Base-by-base conservation (phyloP, 257 asterid genomes). In the Scutellaria baicalensis region DNA sequence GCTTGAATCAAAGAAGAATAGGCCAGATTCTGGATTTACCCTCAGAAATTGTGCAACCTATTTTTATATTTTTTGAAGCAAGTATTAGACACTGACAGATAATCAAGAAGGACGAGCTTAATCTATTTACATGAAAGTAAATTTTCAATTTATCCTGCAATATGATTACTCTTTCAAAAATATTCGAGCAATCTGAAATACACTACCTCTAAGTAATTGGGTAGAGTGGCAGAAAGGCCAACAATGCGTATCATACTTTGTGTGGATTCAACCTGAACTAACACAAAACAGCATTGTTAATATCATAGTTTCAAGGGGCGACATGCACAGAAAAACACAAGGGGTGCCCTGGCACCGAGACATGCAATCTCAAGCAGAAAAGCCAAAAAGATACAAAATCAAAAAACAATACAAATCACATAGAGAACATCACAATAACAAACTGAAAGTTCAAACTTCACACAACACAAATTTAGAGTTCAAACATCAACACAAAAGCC, bases 241-340 rank as follows among this genome's bases (percentile, higher is more conserved):
- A 93, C 99, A 31, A 93, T 91, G 60, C 99, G 97, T 38, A 93
- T 93, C 99, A 93, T 93, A 77, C 95, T 87, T 79, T 93, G 99
- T n/a, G 97, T 84, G 68, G 96, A 89, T 80, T 93, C 99, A 55
- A 93, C 99, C 99, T 91, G 96, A 62, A 73, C 59, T 76, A 74
- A 74, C 68, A 70, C 66, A 55, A 68, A 74, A 72, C 39, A 68
- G 36, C 45, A 62, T 39, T 57, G 43, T 64, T 70, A 38, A 74
- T 57, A 39, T 33, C 14, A 54, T 45, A 59, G 68, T 36, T 7
- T 36, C 16, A 4, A 60, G n/a, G 23, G 11, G 17, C n/a, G 21
- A 52, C 5, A 27, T 4, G 33, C 27, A 5, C 33, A 27, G 5
- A 27, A 27, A 27, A 5, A 5, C 33, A 1, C 33, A 27, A 27